Evolutionary conservation across 2,329 filamentous ascomycete genomes (phyloP).

Genomic region (Xylaria sp.): DNA sequence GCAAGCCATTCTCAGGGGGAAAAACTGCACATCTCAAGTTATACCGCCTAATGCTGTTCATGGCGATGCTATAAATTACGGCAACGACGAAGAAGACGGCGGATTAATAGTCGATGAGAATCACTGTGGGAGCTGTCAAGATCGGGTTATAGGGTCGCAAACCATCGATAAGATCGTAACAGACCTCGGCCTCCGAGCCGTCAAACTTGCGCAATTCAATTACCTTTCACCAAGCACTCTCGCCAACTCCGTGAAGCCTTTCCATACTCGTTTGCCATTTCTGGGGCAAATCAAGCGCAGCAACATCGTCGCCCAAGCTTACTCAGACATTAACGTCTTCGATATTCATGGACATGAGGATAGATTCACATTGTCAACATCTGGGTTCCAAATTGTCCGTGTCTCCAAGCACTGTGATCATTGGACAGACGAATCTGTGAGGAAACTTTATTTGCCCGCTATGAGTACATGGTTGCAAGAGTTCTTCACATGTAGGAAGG

Average conservation of each 20-base stretch:
- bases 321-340: background rate
- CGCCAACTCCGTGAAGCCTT: background rate
- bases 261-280: background rate
- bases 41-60: background rate
- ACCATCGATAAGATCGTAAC: background rate
- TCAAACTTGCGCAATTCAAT: background rate
- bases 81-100: background rate
- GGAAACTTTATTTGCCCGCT: background rate
- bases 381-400: background rate
- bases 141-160: background rate
- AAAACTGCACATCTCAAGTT: background rate
- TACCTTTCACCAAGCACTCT: background rate
- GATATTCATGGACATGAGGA: constrained; percentile 1
- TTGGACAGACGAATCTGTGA: background rate
- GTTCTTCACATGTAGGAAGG: background rate
- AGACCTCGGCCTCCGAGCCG: background rate
- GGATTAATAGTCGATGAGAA: background rate
- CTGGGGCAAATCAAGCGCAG: background rate
- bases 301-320: background rate
- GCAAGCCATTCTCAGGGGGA: background rate
- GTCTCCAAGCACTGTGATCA: background rate
- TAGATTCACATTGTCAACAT: background rate
- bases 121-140: background rate
- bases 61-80: background rate
- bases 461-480: background rate